Conservation (phyloP, 192 early-diverging fungal species). For the Rhizophagus prolifer region DNA sequence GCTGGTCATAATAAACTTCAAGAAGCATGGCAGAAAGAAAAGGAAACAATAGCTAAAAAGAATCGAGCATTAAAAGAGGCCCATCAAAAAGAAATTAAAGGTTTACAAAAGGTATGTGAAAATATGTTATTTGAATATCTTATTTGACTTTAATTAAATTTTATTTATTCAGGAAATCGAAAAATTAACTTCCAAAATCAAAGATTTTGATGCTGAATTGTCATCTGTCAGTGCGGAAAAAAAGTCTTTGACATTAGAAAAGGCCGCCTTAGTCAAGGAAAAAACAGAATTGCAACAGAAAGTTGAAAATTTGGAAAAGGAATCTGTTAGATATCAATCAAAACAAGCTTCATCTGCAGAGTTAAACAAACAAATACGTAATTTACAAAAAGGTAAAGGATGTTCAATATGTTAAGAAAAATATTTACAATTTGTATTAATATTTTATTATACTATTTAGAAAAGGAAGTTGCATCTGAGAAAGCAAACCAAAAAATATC, state of each 20-base stretch:
- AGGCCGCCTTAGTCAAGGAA: slow-evolving; percentile 13
- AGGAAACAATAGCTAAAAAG: slow-evolving; percentile 6
- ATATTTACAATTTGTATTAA: background rate
- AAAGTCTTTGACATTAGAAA: slow-evolving; percentile 18
- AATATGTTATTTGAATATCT: background rate
- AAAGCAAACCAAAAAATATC: slow-evolving; percentile 16
- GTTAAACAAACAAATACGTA: slow-evolving; percentile 14
- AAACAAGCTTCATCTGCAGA: slow-evolving; percentile 9
- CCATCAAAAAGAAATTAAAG: slow-evolving; percentile 20
- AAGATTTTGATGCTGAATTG: slow-evolving; percentile 12
- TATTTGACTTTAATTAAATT: background rate
- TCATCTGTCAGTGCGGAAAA: slow-evolving; percentile 10
- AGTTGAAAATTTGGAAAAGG: slow-evolving; percentile 28
- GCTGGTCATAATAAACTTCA: background rate
- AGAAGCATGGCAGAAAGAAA: slow-evolving; percentile 3
- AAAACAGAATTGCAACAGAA: slow-evolving; percentile 17
- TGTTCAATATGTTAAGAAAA: background rate
- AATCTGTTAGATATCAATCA: background rate
- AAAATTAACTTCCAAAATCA: slow-evolving; percentile 15
- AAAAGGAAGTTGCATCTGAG: slow-evolving; percentile 17
- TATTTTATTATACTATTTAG: background rate
- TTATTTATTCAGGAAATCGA: slow-evolving; percentile 26
- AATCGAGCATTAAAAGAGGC: slow-evolving; percentile 4
- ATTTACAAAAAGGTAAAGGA: slow-evolving; percentile 18
- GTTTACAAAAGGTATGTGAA: background rate